Conservation (phyloP, 805 yeast genomes). For the Deakozyma indianensis region DNA sequence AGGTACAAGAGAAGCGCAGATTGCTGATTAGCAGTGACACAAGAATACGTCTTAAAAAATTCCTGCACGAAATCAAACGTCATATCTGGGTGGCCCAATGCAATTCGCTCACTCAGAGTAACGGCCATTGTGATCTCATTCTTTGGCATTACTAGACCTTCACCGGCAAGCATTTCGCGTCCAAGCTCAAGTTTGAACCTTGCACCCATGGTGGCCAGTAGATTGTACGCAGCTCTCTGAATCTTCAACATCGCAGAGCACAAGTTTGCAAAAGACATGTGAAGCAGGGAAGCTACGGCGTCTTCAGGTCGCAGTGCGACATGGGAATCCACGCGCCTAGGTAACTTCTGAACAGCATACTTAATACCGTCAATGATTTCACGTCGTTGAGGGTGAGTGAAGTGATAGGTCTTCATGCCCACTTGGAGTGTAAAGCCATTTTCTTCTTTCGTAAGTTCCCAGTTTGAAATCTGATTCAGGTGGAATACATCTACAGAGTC, state of each 20-base stretch:
- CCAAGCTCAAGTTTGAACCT: slow-evolving; percentile 50
- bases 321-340: background rate
- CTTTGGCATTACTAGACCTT: slow-evolving; percentile 52
- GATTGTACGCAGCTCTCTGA: slow-evolving; percentile 45
- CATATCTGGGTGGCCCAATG: slow-evolving; percentile 40
- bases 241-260: slow-evolving; percentile 45
- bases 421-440: background rate
- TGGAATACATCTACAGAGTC: background rate
- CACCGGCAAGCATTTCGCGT: slow-evolving; percentile 36
- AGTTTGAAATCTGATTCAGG: background rate
- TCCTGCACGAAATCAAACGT: slow-evolving; percentile 41
- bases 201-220: slow-evolving; percentile 47
- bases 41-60: slow-evolving; percentile 34
- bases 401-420: background rate
- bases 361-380: slow-evolving; percentile 27
- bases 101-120: slow-evolving; percentile 40
- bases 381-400: slow-evolving; percentile 20
- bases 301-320: slow-evolving; percentile 13
- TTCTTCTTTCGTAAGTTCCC: background rate
- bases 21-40: slow-evolving; percentile 17
- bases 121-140: slow-evolving; percentile 50
- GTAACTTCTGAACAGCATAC: slow-evolving; percentile 11
- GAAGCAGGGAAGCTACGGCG: slow-evolving; percentile 46
- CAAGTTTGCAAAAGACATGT: slow-evolving; percentile 54
- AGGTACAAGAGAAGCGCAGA: slow-evolving; percentile 27